phyloP scores from a whole-genome alignment of 345 rosid genomes.

The Eucalyptus cloeziana region DNA sequence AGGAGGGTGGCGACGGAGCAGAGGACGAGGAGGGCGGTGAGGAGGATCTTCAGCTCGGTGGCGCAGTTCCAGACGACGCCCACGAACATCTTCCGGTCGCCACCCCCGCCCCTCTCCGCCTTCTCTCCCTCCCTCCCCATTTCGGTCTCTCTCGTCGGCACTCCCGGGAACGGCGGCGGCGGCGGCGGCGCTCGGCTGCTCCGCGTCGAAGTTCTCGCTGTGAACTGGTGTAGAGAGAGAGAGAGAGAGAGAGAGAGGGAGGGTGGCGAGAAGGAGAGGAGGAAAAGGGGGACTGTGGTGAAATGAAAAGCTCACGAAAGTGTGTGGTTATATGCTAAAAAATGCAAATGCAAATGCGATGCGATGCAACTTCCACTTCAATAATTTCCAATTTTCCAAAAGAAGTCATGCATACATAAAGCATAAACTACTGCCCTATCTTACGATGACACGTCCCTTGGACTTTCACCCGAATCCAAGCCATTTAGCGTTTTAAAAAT shows the following conservation, averaged over 20 bases:
- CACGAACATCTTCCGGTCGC: slow-evolving; percentile 30
- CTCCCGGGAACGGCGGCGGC: not conserved
- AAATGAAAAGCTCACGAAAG: not conserved
- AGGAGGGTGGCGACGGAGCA: slow-evolving; percentile 54
- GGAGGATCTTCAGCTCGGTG: slow-evolving; percentile 54
- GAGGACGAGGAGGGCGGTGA: slow-evolving; percentile 51
- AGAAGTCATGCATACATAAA: not conserved
- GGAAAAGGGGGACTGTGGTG: not conserved
- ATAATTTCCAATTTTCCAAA: not conserved
- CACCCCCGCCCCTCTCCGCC: not conserved
- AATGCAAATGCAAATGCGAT: not conserved
- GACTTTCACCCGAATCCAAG: not conserved
- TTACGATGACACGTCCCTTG: not conserved
- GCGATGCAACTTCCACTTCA: not conserved
- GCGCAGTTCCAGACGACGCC: slow-evolving; percentile 60
- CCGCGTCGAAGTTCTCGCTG: not conserved
- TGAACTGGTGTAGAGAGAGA: not conserved
- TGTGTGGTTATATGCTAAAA: not conserved
- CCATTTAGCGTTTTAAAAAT: not conserved
- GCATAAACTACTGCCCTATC: not conserved
- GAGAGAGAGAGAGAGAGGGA: not conserved
- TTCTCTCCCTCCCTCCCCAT: slow-evolving; percentile 22
- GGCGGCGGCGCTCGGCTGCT: not conserved
- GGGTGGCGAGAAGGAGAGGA: not conserved
- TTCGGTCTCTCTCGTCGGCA: not conserved